Evolutionary conservation across 371 early-diverging fungal genomes (phyloP).

Genomic region (Mortierella sp.): DNA sequence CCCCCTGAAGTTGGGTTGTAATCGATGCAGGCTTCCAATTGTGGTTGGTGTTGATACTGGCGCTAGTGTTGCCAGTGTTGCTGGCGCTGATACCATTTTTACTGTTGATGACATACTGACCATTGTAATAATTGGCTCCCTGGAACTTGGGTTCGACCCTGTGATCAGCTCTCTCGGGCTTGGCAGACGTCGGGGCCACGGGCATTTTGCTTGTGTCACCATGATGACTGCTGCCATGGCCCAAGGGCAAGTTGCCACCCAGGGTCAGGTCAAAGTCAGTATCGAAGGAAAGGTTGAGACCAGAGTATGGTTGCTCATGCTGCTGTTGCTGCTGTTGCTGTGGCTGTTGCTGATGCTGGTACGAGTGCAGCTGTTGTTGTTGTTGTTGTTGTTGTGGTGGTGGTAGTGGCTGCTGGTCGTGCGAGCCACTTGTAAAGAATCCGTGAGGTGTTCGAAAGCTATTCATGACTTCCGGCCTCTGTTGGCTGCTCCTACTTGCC

Average conservation of each 20-base stretch:
- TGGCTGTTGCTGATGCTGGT: constrained; percentile 11
- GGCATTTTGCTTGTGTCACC: constrained; percentile 19
- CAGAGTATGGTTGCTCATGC: constrained; percentile 4
- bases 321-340: constrained; percentile 5
- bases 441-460: neutral
- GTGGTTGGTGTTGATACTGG: constrained; percentile 4
- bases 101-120: neutral
- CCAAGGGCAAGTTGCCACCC: constrained; percentile 4
- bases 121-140: neutral
- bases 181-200: constrained; percentile 4
- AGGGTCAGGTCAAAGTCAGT: constrained; percentile 21
- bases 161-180: constrained; percentile 16
- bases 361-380: constrained; percentile 4
- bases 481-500: no score
- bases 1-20: neutral
- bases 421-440: neutral
- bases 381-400: constrained; percentile 11
- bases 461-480: no score
- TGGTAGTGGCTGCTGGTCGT: neutral
- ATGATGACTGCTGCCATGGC: constrained; percentile 3
- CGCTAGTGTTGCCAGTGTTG: constrained; percentile 1
- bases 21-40: neutral
- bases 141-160: constrained; percentile 9
- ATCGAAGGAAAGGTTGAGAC: constrained; percentile 7
- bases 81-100: constrained; percentile 2